Conservation (phyloP, 441 rosid genomes). For the Hura crepitans region DNA sequence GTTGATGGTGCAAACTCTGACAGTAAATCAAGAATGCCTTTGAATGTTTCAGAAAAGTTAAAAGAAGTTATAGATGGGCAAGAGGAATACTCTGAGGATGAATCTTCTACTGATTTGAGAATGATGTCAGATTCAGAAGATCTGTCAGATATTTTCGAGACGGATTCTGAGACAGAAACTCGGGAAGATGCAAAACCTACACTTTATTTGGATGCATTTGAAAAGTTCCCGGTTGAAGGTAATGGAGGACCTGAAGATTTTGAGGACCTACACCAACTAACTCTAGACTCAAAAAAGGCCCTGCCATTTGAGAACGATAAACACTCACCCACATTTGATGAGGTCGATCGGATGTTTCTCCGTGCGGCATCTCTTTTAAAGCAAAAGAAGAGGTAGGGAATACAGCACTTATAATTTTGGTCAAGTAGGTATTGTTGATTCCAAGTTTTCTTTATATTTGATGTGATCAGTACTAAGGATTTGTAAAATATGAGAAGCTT, state of each 20-base stretch:
- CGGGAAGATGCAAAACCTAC: constrained; percentile 43
- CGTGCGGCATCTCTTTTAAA: constrained; percentile 73
- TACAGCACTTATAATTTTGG: not conserved
- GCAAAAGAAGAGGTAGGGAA: constrained; percentile 49
- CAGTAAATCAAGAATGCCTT: constrained; percentile 25
- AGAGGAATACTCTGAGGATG: constrained; percentile 47
- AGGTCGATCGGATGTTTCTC: constrained; percentile 78
- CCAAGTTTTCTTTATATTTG: not conserved
- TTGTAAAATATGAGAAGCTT: not conserved
- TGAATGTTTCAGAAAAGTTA: constrained; percentile 41
- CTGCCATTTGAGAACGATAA: constrained; percentile 31
- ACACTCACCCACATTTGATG: constrained; percentile 57
- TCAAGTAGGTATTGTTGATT: not conserved
- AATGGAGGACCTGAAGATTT: constrained; percentile 46
- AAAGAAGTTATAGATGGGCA: constrained; percentile 46
- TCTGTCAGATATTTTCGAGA: constrained; percentile 81
- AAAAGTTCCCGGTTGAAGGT: constrained; percentile 52
- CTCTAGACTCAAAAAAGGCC: constrained; percentile 27
- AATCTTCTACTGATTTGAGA: constrained; percentile 33
- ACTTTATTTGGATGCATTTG: constrained; percentile 66
- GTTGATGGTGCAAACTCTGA: constrained; percentile 15
- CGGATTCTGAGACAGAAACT: constrained; percentile 55
- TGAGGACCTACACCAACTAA: constrained; percentile 45
- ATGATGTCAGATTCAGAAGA: constrained; percentile 63
- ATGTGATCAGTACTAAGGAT: not conserved